A percentile compares a stretch with the other conserved stretches of the same genome.
phyloP scores from a whole-genome alignment of 139 green algal species.

The Closterium sp. region DNA sequence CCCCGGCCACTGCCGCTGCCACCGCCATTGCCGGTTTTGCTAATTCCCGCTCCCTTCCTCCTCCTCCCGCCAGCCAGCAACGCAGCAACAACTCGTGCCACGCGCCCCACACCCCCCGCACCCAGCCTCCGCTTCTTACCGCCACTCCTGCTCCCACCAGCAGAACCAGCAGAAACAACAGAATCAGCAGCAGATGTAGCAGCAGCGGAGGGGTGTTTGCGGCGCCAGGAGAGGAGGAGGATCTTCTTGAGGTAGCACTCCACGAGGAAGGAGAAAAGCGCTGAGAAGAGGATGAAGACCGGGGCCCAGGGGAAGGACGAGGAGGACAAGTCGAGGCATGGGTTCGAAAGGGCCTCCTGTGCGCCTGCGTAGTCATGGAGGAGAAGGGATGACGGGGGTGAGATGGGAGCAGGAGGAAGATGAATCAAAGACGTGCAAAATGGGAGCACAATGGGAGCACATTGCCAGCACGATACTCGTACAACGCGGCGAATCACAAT shows the following conservation, averaged over 20 bases:
- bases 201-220: not conserved
- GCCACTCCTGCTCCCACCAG: not conserved
- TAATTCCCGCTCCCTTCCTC: not conserved
- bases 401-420: too few relatives aligned
- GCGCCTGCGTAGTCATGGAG: not conserved
- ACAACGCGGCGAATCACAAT: not conserved
- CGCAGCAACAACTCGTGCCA: not conserved
- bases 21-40: not conserved
- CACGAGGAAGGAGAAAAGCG: constrained; percentile 15
- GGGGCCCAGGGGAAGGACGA: constrained; percentile 15
- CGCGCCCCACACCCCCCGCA: not conserved
- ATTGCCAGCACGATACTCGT: constrained; percentile 20
- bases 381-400: not conserved
- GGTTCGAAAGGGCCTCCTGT: not conserved
- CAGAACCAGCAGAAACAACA: too few relatives aligned
- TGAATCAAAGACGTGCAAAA: constrained; percentile 6
- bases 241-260: constrained; percentile 19
- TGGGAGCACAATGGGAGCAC: too few relatives aligned
- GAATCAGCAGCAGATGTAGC: too few relatives aligned
- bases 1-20: not conserved
- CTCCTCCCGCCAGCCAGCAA: not conserved
- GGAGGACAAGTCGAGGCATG: constrained; percentile 8
- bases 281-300: not conserved
- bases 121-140: not conserved
- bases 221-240: not conserved